Conservation (phyloP, 1,139 yeast species). For the Diutina rugosa region DNA sequence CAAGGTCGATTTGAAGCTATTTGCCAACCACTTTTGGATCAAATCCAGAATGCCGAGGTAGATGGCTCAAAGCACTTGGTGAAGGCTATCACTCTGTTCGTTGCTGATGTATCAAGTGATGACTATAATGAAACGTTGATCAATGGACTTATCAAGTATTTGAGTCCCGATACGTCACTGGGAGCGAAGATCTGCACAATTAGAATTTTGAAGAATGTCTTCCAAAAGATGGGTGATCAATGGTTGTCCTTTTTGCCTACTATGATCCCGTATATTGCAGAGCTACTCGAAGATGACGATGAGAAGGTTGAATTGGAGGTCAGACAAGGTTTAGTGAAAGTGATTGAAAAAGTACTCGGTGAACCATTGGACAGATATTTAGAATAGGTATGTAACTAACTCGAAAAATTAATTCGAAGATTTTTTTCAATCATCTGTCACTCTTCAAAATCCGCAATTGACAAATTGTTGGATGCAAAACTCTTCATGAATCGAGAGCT, state of each 20-base stretch:
- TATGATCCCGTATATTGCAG: conserved; percentile 91
- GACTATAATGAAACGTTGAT: conserved; percentile 56
- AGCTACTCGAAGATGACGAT: conserved; percentile 87
- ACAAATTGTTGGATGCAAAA: too few relatives aligned
- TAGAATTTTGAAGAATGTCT: conserved; percentile 64
- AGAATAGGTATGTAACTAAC: conserved; percentile 2
- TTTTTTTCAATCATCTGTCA: too few relatives aligned
- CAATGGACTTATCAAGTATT: conserved; percentile 22
- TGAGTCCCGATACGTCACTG: conserved; percentile 17
- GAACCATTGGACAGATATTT: conserved; percentile 89
- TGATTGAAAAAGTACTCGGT: conserved; percentile 83
- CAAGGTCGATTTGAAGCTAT: conserved; percentile 72
- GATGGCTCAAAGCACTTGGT: conserved; percentile 66
- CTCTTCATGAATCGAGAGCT: too few relatives aligned
- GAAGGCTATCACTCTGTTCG: conserved; percentile 66
- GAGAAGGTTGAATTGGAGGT: conserved; percentile 89
- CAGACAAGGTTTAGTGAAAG: conserved; percentile 83
- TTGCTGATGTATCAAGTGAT: conserved; percentile 62
- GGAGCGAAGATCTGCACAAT: conserved; percentile 70
- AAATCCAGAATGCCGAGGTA: conserved; percentile 55
- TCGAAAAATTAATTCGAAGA: not conserved
- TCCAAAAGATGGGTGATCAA: conserved; percentile 87
- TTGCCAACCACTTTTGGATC: conserved; percentile 47
- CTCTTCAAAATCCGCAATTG: too few relatives aligned
- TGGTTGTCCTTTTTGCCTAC: conserved; percentile 91